phyloP scores from a whole-genome alignment of 805 yeast genomes.

The Starmerella vaccinii region DNA sequence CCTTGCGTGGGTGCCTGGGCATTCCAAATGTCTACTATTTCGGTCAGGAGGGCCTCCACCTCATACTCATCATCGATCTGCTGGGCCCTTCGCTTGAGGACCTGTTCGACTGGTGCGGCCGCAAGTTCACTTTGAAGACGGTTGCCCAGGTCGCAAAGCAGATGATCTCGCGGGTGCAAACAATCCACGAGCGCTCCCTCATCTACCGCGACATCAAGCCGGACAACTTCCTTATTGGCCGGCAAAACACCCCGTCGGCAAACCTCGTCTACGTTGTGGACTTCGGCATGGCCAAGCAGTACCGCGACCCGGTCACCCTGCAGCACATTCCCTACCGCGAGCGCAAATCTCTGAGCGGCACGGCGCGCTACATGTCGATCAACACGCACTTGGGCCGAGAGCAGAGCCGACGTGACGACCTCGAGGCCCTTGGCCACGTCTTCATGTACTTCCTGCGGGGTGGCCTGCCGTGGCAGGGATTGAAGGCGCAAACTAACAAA shows the following conservation, averaged over 20 bases:
- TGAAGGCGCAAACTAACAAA: slow-evolving; percentile 95
- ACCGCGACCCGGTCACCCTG: slow-evolving; percentile 91
- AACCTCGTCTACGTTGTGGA: slow-evolving; percentile 83
- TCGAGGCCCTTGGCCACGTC: slow-evolving; percentile 94
- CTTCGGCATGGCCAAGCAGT: slow-evolving; percentile 98
- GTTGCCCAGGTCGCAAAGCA: slow-evolving; percentile 90
- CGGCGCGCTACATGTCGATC: slow-evolving; percentile 97
- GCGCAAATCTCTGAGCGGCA: slow-evolving; percentile 89
- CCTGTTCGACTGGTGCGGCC: slow-evolving; percentile 95
- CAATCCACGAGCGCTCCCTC: slow-evolving; percentile 78
- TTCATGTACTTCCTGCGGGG: slow-evolving; percentile 84
- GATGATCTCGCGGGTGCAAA: slow-evolving; percentile 79
- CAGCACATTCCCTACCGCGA: slow-evolving; percentile 95
- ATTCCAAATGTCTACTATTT: slow-evolving; percentile 95
- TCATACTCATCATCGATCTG: slow-evolving; percentile 84
- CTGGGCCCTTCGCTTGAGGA: slow-evolving; percentile 95
- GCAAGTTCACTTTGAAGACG: slow-evolving; percentile 77
- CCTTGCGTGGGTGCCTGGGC: slow-evolving; percentile 69
- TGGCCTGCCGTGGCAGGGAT: slow-evolving; percentile 96
- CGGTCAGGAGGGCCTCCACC: slow-evolving; percentile 97
- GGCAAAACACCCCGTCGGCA: slow-evolving; percentile 74
- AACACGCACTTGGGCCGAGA: slow-evolving; percentile 96
- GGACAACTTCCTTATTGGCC: slow-evolving; percentile 88
- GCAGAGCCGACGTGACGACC: slow-evolving; percentile 91
- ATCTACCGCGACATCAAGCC: slow-evolving; percentile 97